Conservation (phyloP, 208 protist species). For the Leishmania tropica region DNA sequence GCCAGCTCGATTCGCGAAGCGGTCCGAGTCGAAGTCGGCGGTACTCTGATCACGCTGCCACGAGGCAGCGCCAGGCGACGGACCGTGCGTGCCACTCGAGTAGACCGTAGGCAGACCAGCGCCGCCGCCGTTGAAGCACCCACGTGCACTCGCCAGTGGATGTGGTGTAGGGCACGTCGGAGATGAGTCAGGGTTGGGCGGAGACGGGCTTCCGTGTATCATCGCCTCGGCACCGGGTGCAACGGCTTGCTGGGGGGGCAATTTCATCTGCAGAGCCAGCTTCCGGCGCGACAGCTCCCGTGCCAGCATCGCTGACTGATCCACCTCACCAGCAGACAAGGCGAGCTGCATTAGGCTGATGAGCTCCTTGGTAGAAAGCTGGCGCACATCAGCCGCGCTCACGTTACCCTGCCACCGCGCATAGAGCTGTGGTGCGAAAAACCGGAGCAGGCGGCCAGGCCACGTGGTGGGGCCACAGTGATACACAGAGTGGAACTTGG, state of each 20-base stretch:
- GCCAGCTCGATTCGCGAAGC: neutral
- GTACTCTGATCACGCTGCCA: neutral
- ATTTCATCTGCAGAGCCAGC: constrained; percentile 28
- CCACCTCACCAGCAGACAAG: constrained; percentile 60
- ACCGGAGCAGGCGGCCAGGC: constrained; percentile 26
- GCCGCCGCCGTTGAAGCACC: neutral
- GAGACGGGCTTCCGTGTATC: neutral
- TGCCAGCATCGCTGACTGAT: constrained; percentile 65
- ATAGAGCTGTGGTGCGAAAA: constrained; percentile 46
- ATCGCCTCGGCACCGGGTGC: neutral
- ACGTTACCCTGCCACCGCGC: constrained; percentile 33
- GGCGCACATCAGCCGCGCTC: constrained; percentile 17
- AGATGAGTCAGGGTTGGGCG: neutral
- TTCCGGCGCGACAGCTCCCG: constrained; percentile 69
- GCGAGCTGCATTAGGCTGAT: constrained; percentile 74
- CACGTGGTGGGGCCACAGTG: constrained; percentile 14
- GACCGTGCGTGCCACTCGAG: neutral
- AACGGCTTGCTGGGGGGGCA: neutral
- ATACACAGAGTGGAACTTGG: constrained; percentile 38
- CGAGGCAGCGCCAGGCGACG: neutral
- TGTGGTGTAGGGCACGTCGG: neutral
- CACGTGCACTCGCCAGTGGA: neutral
- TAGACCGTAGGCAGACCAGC: neutral
- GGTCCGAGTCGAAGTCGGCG: neutral
- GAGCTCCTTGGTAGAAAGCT: constrained; percentile 55